Conservation (phyloP, 495 filamentous ascomycete genomes). For the Cryomyces minteri region DNA sequence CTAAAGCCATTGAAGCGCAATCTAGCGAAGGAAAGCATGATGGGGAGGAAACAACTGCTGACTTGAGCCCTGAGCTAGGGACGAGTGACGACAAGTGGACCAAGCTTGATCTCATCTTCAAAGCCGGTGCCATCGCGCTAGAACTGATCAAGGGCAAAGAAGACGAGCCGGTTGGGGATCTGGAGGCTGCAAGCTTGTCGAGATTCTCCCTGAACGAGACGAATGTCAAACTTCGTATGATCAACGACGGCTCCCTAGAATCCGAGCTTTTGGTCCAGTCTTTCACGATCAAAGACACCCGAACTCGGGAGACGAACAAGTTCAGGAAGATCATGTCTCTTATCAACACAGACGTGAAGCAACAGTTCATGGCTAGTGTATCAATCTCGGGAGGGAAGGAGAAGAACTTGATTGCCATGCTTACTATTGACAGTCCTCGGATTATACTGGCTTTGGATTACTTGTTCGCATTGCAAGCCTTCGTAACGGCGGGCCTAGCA, state of each 20-base stretch:
- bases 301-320: constrained; percentile 73
- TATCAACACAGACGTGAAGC: constrained; percentile 80
- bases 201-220: constrained; percentile 89
- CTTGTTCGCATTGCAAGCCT: constrained; percentile 72
- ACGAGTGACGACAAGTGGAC: constrained; percentile 60
- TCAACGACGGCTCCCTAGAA: constrained; percentile 80
- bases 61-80: constrained; percentile 45
- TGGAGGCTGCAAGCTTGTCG: constrained; percentile 71
- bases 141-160: constrained; percentile 68
- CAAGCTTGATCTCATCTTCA: constrained; percentile 83
- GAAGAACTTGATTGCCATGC: constrained; percentile 67
- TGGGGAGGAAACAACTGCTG: constrained; percentile 27
- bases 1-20: constrained; percentile 16
- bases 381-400: constrained; percentile 80
- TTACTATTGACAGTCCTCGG: constrained; percentile 90
- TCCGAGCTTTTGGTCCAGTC: constrained; percentile 87
- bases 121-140: constrained; percentile 66
- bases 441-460: constrained; percentile 94
- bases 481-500: constrained; percentile 49
- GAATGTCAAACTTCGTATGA: constrained; percentile 80
- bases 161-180: constrained; percentile 52
- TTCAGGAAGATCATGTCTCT: constrained; percentile 97
- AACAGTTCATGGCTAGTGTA: constrained; percentile 92
- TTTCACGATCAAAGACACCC: constrained; percentile 84
- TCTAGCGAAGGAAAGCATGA: constrained; percentile 6